These are phyloP conservation scores for Hypholoma sublateritium DNA, from an alignment of 768 basidiomycete genomes.

Conservation along the genomic window DNA sequence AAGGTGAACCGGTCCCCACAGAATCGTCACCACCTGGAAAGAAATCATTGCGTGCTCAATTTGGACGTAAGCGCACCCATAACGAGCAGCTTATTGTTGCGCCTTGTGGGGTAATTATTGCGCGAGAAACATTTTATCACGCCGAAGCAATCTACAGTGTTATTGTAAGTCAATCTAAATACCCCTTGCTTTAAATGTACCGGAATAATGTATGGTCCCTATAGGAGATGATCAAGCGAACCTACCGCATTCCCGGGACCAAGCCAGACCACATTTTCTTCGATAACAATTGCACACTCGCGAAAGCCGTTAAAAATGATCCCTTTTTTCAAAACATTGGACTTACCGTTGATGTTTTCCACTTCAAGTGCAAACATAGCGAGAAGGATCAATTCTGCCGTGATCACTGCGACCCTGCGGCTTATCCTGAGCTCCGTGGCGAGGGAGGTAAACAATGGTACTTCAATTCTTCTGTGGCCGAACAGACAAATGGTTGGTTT, in stretches of 20 bases:
- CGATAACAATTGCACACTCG: slow-evolving; percentile 28
- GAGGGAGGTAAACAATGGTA: not conserved
- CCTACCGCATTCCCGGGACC: slow-evolving; percentile 9
- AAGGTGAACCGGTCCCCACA: no score
- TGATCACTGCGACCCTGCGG: slow-evolving; percentile 18
- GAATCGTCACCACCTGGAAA: no score
- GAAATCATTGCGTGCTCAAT: slow-evolving; percentile 13
- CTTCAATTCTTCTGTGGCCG: slow-evolving; percentile 30
- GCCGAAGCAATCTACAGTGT: no score
- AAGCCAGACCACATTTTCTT: slow-evolving; percentile 26
- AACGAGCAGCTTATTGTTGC: slow-evolving; percentile 29
- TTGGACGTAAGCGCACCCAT: slow-evolving; percentile 24
- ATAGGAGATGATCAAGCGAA: slow-evolving; percentile 18
- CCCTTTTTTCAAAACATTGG: slow-evolving; percentile 12
- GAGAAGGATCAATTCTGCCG: slow-evolving; percentile 17
- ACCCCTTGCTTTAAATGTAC: no score
- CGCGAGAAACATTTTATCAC: slow-evolving; percentile 9
- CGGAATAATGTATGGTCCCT: no score
- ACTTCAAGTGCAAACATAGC: slow-evolving; percentile 22
- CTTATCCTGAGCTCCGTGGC: slow-evolving; percentile 19
- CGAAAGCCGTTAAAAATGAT: slow-evolving; percentile 11
- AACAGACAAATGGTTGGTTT: slow-evolving; percentile 16
- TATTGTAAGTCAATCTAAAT: no score
- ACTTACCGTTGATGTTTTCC: slow-evolving; percentile 24
- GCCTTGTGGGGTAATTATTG: slow-evolving; percentile 30